Evolutionary conservation across 2,329 filamentous ascomycete species (phyloP).

Genomic region (Stylonectria norvegica): DNA sequence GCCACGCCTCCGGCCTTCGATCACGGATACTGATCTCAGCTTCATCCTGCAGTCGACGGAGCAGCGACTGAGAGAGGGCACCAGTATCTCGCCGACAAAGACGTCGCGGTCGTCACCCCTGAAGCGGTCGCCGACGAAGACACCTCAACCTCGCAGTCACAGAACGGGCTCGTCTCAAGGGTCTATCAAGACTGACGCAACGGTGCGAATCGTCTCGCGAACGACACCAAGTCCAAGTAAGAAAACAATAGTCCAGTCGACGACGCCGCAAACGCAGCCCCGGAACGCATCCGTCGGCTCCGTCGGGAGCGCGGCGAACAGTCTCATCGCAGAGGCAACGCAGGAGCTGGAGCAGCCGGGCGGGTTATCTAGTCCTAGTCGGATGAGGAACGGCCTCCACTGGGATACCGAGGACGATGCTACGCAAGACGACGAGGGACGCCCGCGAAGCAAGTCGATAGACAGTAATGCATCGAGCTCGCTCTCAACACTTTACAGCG

Average conservation of each 20-base stretch:
- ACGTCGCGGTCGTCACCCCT: constrained; percentile 19
- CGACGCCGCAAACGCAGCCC: constrained; percentile 12
- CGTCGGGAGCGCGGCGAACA: constrained; percentile 38
- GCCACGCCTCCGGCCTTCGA: constrained; percentile 22
- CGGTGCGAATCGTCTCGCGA: constrained; percentile 13
- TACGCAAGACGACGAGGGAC: constrained; percentile 16
- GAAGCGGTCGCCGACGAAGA: constrained; percentile 23
- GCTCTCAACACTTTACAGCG: constrained; percentile 56
- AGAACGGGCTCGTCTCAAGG: constrained; percentile 16
- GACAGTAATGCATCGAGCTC: constrained; percentile 50
- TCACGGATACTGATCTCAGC: constrained; percentile 46
- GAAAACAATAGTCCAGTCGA: constrained; percentile 17
- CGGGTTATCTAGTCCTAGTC: constrained; percentile 44
- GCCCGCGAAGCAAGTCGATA: constrained; percentile 29
- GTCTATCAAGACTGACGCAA: constrained; percentile 17
- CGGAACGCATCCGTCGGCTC: constrained; percentile 31
- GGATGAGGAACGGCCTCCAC: constrained; percentile 28
- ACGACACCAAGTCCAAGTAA: constrained; percentile 29
- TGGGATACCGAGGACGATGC: constrained; percentile 21
- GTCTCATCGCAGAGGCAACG: constrained; percentile 36
- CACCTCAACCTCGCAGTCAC: constrained; percentile 31
- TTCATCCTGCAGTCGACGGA: constrained; percentile 54
- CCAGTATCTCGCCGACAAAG: constrained; percentile 30
- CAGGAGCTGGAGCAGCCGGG: constrained; percentile 35
- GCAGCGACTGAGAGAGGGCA: constrained; percentile 44